Evolutionary conservation across 1,284 basidiomycete genomes (phyloP).

Genomic region (Mrakiaceae sp.): DNA sequence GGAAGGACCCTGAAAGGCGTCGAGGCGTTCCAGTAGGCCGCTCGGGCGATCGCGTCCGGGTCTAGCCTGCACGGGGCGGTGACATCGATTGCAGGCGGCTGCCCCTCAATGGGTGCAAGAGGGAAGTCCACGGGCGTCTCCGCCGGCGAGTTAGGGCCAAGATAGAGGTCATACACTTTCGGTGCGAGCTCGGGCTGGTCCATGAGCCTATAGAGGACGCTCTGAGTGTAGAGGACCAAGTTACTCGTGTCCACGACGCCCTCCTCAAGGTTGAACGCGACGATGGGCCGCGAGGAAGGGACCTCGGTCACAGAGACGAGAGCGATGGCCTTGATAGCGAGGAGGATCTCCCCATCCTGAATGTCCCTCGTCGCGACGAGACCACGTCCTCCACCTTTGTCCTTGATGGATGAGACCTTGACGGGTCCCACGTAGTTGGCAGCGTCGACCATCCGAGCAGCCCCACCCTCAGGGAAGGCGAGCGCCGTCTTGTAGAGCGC

Average conservation of each 20-base stretch:
- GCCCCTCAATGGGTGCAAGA: not conserved
- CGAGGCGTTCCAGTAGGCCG: constrained; percentile 13
- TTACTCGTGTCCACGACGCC: constrained; percentile 6
- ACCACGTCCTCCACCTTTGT: constrained; percentile 12
- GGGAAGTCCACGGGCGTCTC: constrained; percentile 4
- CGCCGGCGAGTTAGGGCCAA: constrained; percentile 3
- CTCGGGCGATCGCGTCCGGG: not conserved
- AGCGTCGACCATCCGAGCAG: constrained; percentile 3
- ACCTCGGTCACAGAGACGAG: constrained; percentile 3
- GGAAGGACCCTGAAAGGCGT: not conserved
- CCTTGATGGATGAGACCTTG: constrained; percentile 2
- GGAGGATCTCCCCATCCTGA: constrained; percentile 7
- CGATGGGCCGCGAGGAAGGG: not conserved
- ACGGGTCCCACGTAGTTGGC: constrained; percentile 12
- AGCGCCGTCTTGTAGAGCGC: constrained; percentile 3
- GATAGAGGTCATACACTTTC: constrained; percentile 12
- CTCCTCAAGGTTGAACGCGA: constrained; percentile 7
- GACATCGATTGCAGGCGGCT: no score
- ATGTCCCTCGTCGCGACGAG: constrained; percentile 13
- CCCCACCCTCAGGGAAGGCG: not conserved
- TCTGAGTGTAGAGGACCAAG: constrained; percentile 6
- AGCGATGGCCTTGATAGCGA: constrained; percentile 5
- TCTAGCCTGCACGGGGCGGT: not conserved
- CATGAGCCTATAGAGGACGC: constrained; percentile 9
- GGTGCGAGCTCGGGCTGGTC: constrained; percentile 15